Evolutionary conservation across 805 yeast genomes (phyloP).

Genomic region (Saturnispora besseyi): DNA sequence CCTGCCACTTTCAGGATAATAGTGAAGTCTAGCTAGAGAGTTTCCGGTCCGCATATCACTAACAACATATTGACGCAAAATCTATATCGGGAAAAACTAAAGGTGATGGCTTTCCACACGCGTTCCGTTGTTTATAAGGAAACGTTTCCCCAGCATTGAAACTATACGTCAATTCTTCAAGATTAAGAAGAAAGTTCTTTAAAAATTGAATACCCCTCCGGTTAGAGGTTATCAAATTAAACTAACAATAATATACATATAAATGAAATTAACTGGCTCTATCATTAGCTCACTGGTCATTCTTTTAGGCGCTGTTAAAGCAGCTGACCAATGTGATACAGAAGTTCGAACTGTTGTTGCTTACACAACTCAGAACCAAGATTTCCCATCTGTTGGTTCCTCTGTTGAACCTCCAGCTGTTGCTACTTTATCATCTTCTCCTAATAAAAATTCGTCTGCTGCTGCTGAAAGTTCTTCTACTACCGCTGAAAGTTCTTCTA

Average conservation of each 20-base stretch:
- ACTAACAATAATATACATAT: neutral
- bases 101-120: neutral
- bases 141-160: neutral
- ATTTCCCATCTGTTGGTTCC: neutral
- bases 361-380: neutral
- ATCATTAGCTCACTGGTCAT: neutral
- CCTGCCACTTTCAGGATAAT: too few species aligned
- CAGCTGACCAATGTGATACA: neutral
- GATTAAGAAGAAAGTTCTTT: neutral
- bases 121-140: neutral
- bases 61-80: neutral
- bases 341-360: neutral
- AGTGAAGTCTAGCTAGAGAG: neutral
- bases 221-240: neutral
- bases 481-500: neutral
- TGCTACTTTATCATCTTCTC: slow-evolving; percentile 5
- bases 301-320: neutral
- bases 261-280: neutral
- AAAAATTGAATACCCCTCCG: neutral
- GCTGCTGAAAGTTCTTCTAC: neutral
- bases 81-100: neutral
- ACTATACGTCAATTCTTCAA: too few species aligned
- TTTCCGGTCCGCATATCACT: neutral
- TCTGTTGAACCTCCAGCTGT: slow-evolving; percentile 13
- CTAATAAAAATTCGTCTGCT: neutral